Evolutionary conservation across 495 filamentous ascomycete species (phyloP).

Genomic region (Penicillium robsamsonii): DNA sequence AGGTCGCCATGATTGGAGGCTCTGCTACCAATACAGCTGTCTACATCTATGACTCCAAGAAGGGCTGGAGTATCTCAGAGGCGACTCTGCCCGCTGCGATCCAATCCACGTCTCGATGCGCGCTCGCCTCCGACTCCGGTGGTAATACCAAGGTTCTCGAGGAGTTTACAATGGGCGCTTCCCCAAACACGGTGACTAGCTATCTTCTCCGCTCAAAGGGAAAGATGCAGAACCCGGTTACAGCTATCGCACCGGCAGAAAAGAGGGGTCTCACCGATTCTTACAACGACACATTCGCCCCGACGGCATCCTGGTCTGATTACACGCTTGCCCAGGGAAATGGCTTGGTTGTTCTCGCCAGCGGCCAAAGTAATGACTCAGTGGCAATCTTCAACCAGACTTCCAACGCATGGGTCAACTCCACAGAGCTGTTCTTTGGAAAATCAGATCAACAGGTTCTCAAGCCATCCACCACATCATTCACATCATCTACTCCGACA

Average conservation of each 20-base stretch:
- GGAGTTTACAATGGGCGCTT: conserved; percentile 70
- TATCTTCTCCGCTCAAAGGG: conserved; percentile 54
- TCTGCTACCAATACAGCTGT: conserved; percentile 62
- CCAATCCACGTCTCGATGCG: conserved; percentile 56
- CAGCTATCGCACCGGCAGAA: conserved; percentile 36
- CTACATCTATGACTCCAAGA: conserved; percentile 52
- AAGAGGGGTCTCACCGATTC: conserved; percentile 56
- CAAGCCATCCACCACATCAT: conserved; percentile 36
- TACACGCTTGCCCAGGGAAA: conserved; percentile 59
- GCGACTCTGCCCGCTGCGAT: conserved; percentile 58
- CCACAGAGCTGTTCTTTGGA: conserved; percentile 60
- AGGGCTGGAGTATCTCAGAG: conserved; percentile 64
- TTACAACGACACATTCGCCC: conserved; percentile 74
- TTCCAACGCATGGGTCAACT: conserved; percentile 78
- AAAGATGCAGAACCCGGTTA: conserved; percentile 33
- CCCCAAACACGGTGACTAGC: conserved; percentile 74
- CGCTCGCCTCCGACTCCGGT: conserved; percentile 67
- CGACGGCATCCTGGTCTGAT: conserved; percentile 58
- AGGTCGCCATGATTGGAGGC: conserved; percentile 78
- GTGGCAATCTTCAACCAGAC: conserved; percentile 79
- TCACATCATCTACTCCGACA: conserved; percentile 37
- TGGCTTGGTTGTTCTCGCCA: conserved; percentile 69
- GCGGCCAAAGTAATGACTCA: conserved; percentile 59
- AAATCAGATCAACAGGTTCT: conserved; percentile 39
- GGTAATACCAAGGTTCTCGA: conserved; percentile 75